These are phyloP conservation scores for Artemisia tridentata DNA, from an alignment of 129 eudicot genomes.

Conservation along the genomic window DNA sequence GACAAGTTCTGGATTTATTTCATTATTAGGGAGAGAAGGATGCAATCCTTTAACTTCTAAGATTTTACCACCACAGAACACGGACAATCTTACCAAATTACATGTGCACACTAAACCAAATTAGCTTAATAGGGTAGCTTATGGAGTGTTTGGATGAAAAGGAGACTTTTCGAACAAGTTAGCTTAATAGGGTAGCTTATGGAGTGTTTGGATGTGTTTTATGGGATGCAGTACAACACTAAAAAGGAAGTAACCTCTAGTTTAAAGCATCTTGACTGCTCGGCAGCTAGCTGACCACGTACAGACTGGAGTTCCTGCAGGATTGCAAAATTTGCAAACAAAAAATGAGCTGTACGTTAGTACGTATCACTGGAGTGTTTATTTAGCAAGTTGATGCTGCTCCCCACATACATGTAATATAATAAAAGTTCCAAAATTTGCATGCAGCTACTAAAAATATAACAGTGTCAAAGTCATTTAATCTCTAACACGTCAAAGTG, in stretches of 20 bases:
- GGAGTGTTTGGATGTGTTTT: background rate
- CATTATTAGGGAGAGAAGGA: too few species aligned
- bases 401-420: background rate
- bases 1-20: too few species aligned
- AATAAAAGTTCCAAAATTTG: background rate
- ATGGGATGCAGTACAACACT: background rate
- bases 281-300: constrained; percentile 93
- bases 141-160: too few species aligned
- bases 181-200: background rate
- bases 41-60: too few species aligned
- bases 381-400: background rate
- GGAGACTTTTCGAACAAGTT: background rate
- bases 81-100: too few species aligned
- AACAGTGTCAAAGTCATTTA: background rate
- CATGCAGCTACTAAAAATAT: background rate
- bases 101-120: too few species aligned
- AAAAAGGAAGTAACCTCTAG: constrained; percentile 71
- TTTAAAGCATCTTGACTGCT: constrained; percentile 98
- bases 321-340: constrained; percentile 12
- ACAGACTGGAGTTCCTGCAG: constrained; percentile 98
- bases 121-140: too few species aligned
- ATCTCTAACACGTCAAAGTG: too few species aligned
- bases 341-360: background rate
- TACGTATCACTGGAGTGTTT: background rate
- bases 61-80: too few species aligned